Conservation (phyloP, 352 stramenopile species). For the Elongisporangium senticosum region DNA sequence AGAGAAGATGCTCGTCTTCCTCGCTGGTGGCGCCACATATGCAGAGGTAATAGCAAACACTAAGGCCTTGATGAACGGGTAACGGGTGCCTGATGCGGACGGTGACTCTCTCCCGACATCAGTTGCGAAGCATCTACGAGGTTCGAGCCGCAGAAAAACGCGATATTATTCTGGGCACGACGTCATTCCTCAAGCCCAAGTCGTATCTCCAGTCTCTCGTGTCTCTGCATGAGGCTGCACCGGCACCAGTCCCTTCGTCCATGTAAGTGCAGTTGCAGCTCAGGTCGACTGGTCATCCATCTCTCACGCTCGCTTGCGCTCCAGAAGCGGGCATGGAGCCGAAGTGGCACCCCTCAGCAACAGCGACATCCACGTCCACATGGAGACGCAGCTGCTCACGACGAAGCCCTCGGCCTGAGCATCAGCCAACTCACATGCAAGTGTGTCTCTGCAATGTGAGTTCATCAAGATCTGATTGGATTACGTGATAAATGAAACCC, state of each 20-base stretch:
- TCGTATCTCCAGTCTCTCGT: constrained; percentile 53
- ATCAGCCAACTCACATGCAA: too few relatives aligned
- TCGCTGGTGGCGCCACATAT: constrained; percentile 92
- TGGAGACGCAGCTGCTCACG: constrained; percentile 41
- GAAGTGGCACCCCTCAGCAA: constrained; percentile 53
- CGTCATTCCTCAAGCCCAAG: constrained; percentile 59
- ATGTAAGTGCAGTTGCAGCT: neutral
- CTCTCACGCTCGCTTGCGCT: neutral
- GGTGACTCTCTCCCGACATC: neutral
- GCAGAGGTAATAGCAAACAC: constrained; percentile 69
- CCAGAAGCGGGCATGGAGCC: constrained; percentile 25
- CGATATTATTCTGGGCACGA: constrained; percentile 65
- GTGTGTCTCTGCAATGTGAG: constrained; percentile 4
- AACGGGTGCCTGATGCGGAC: neutral
- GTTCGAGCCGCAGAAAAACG: constrained; percentile 59
- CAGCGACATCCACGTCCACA: constrained; percentile 63
- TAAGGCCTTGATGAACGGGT: neutral
- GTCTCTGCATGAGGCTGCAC: constrained; percentile 48
- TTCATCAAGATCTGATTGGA: constrained; percentile 1
- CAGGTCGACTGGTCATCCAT: neutral
- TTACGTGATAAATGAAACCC: neutral
- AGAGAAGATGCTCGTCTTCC: constrained; percentile 94
- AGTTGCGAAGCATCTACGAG: constrained; percentile 82
- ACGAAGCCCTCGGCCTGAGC: constrained; percentile 3
- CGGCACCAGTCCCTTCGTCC: constrained; percentile 11